These are phyloP conservation scores for Musa beccarii DNA, from an alignment of 176 grass and related monocot genomes.

Conservation along the genomic window DNA sequence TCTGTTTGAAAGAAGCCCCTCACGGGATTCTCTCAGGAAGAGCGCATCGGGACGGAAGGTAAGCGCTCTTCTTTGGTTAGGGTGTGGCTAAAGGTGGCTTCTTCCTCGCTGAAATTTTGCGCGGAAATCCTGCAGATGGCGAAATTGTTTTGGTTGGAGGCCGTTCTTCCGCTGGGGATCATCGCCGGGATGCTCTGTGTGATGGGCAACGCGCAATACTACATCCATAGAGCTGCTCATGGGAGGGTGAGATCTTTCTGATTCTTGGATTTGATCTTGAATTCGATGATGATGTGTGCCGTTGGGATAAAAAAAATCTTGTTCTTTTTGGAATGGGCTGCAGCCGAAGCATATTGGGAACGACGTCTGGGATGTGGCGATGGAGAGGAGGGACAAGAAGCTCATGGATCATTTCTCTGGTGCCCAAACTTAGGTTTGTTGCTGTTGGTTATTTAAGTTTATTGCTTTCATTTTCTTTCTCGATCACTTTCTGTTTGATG, in stretches of 20 bases:
- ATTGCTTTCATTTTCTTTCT: background rate
- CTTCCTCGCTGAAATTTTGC: background rate
- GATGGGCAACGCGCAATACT: conserved; percentile 98
- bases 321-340: conserved; percentile 5
- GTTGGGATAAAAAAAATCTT: no score
- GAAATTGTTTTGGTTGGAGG: conserved; percentile 82
- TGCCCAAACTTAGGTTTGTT: conserved; percentile 15
- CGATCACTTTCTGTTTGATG: background rate
- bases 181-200: conserved; percentile 94
- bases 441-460: background rate
- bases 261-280: background rate
- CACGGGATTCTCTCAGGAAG: no score
- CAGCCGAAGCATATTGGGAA: conserved; percentile 97
- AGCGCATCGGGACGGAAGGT: no score
- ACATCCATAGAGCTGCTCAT: conserved; percentile 85
- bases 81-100: background rate
- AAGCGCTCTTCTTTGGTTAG: background rate
- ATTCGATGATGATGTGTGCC: background rate
- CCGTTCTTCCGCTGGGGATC: conserved; percentile 83
- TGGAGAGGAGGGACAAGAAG: conserved; percentile 97
- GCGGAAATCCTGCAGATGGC: conserved; percentile 30
- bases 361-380: conserved; percentile 95
- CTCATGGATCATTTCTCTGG: conserved; percentile 36
- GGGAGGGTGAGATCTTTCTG: conserved; percentile 49
- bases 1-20: no score